Percentiles rank a stretch among this genome's conserved stretches.
phyloP scores from a whole-genome alignment of 179 eudicot genomes.

The Dionaea muscipula region DNA sequence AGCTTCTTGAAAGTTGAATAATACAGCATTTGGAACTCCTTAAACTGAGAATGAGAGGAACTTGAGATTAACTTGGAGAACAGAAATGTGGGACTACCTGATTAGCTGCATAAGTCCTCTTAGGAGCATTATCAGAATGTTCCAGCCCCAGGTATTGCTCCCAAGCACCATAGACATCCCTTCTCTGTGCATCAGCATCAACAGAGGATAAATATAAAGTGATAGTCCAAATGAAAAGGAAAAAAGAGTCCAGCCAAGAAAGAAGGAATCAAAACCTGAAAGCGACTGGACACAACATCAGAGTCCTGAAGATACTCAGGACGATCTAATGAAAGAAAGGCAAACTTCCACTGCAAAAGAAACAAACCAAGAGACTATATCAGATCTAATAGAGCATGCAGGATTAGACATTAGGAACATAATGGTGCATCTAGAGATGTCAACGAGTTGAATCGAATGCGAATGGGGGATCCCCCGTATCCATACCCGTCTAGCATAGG shows the following conservation, averaged over 20 bases:
- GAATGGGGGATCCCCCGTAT: too few relatives aligned
- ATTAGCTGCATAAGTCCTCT: constrained; percentile 12
- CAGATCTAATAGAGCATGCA: neutral
- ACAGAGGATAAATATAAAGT: neutral
- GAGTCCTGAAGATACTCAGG: constrained; percentile 51
- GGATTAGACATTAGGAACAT: too few relatives aligned
- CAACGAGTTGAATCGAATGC: too few relatives aligned
- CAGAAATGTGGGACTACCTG: constrained; percentile 18
- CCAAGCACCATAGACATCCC: constrained; percentile 8
- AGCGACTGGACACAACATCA: constrained; percentile 34
- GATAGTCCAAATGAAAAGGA: neutral
- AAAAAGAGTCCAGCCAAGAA: neutral
- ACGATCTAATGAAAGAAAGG: constrained; percentile 39
- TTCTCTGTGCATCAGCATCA: constrained; percentile 1
- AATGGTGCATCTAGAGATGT: too few relatives aligned
- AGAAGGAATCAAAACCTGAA: constrained; percentile 24
- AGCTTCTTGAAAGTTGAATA: neutral
- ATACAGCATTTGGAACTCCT: neutral
- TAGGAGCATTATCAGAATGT: constrained; percentile 6
- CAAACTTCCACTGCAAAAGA: constrained; percentile 49
- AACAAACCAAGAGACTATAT: neutral
- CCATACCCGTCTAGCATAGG: too few relatives aligned
- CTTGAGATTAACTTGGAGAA: neutral
- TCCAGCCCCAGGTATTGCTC: constrained; percentile 6
- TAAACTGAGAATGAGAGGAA: neutral